These are phyloP conservation scores for Pestalotiopsis fici DNA, from an alignment of 2,329 filamentous ascomycete species.

Conservation along the genomic window DNA sequence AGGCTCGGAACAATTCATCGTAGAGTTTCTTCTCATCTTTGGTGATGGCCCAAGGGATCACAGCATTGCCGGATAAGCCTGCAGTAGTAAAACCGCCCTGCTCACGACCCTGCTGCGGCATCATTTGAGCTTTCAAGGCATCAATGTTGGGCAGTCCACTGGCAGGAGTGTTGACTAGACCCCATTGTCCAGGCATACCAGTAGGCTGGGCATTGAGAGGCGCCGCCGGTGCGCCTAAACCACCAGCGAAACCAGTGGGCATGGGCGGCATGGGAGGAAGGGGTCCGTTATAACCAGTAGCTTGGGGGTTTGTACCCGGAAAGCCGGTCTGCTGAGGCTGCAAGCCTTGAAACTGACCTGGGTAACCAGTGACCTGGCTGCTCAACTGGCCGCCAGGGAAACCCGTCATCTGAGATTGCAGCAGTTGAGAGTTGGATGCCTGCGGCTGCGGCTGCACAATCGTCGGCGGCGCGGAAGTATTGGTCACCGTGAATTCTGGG, in stretches of 20 bases:
- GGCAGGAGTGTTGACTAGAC: slow-evolving; percentile 92
- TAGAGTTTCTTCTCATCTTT: slow-evolving; percentile 99
- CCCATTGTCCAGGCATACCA: slow-evolving; percentile 92
- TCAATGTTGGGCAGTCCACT: slow-evolving; percentile 92
- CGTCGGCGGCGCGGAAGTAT: slow-evolving; percentile 49
- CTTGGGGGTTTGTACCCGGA: slow-evolving; percentile 65
- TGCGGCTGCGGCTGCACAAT: slow-evolving; percentile 75
- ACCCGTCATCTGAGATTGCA: slow-evolving; percentile 69
- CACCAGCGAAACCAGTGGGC: slow-evolving; percentile 66
- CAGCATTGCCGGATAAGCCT: slow-evolving; percentile 88
- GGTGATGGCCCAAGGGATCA: slow-evolving; percentile 96
- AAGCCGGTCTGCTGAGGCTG: slow-evolving; percentile 73
- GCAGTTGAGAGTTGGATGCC: slow-evolving; percentile 67
- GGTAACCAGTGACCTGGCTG: slow-evolving; percentile 53
- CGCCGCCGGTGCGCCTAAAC: slow-evolving; percentile 57
- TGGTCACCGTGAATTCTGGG: slow-evolving; percentile 66
- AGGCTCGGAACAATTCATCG: slow-evolving; percentile 90
- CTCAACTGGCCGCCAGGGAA: slow-evolving; percentile 57
- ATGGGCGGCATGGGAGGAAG: slow-evolving; percentile 83
- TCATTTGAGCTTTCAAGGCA: slow-evolving; percentile 88
- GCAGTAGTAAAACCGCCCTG: slow-evolving; percentile 79
- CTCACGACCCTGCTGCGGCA: slow-evolving; percentile 94
- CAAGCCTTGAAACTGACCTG: slow-evolving; percentile 58
- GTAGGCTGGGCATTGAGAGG: slow-evolving; percentile 92
- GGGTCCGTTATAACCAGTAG: slow-evolving; percentile 79